phyloP scores from a whole-genome alignment of 75 land plant species.

The Cunninghamia lanceolata region DNA sequence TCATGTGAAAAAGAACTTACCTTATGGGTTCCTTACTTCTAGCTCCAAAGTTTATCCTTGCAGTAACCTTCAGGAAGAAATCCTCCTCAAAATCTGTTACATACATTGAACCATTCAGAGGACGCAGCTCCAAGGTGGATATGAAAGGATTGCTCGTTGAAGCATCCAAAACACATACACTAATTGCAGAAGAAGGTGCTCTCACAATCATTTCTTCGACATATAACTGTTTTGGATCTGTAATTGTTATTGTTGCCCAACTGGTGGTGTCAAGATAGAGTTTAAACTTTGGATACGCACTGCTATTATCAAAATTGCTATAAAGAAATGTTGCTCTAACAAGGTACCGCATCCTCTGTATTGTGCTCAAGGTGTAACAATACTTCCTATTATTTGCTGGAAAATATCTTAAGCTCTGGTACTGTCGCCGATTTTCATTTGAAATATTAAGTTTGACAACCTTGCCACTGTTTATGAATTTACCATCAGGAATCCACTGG shows the following conservation, averaged over 20 bases:
- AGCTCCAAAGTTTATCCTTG: conserved; percentile 67
- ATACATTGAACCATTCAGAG: conserved; percentile 62
- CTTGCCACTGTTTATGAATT: conserved; percentile 26
- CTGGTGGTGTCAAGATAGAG: conserved; percentile 51
- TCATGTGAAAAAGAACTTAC: conserved; percentile 18
- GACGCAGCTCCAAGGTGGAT: conserved; percentile 66
- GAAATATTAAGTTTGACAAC: conserved; percentile 17
- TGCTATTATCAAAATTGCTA: conserved; percentile 34
- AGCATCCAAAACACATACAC: conserved; percentile 60
- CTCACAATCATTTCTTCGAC: conserved; percentile 58
- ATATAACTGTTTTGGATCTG: conserved; percentile 29
- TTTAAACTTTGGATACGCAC: conserved; percentile 46
- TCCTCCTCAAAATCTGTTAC: conserved; percentile 54
- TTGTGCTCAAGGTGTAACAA: conserved; percentile 47
- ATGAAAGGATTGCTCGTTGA: conserved; percentile 63
- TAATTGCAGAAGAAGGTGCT: conserved; percentile 38
- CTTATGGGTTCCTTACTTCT: conserved; percentile 33
- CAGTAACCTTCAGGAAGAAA: conserved; percentile 49
- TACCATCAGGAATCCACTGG: conserved; percentile 48
- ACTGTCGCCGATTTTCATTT: conserved; percentile 18
- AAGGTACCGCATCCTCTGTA: conserved; percentile 54
- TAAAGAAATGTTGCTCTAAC: conserved; percentile 70
- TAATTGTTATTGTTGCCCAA: conserved; percentile 54
- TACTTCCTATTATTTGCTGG: conserved; percentile 48
- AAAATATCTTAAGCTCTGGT: conserved; percentile 35